Base-by-base conservation (phyloP, 495 filamentous ascomycete species). In the Aspergillus haitiensis region DNA sequence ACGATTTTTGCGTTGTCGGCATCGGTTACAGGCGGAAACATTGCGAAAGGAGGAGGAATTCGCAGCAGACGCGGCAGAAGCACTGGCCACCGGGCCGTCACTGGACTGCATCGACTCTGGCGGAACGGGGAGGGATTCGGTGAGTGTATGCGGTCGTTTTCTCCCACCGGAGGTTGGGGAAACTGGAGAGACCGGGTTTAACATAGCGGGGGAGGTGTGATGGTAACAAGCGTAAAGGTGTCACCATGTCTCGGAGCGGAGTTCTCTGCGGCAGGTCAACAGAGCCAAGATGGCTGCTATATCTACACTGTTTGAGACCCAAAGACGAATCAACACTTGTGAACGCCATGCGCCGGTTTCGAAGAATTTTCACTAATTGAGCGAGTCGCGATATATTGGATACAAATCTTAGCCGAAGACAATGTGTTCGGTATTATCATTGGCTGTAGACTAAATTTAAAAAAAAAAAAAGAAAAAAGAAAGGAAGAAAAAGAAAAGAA, bases 1-100 rank as follows among this genome's bases (percentile, higher is more conserved):
- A 32, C 92, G 84, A 67, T 98, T 97, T 76, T 98, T 98, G 63
- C 93, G 85, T 62, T 93, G 75, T 11, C 93, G 85, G 70, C 93
- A 98, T 18, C 93, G 85, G 75, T 97, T 95, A 71, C 93, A 98
- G 49, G 93, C 93, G 62, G 89, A 93, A 60, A 98, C 93, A 71
- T 96, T 97, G 64, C 93, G 88, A 72, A 97, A 97, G 13, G 86
- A 82, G 7, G 86, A 86, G 45, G 76, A 78, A 45, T 71, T 65
- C 5, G 75, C 59, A 52, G 60, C 63, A 13, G 70, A 64, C 34
- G 67, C 66, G 11, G 68, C 58, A 40, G 66, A 46, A 21, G 72
- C 63, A 10, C 58, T 60, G 49, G 61, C 54, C 18, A 65, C 61
- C 7, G 56, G 58, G 13, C 56, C 62, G 37, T 66, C 56, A 40